Evolutionary conservation across 73 alveolate genomes (phyloP).

Genomic region (Tetrahymena thermophila): DNA sequence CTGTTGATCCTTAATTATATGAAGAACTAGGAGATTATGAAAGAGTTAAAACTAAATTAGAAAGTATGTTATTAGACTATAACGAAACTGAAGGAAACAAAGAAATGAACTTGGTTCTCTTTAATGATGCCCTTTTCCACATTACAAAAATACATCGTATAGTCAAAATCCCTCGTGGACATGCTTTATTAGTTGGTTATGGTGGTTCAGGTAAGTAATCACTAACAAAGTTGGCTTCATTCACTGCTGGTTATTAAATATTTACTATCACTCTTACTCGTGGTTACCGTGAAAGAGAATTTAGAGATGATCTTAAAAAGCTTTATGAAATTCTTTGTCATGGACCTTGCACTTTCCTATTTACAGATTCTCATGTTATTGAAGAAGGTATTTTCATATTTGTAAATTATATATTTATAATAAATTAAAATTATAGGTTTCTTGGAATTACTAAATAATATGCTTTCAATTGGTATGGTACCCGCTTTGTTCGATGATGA

Average conservation of each 20-base stretch:
- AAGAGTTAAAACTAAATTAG: slow-evolving; percentile 79
- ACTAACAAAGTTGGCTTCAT: slow-evolving; percentile 89
- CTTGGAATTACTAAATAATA: slow-evolving; percentile 96
- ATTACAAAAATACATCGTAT: slow-evolving; percentile 95
- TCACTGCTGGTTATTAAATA: slow-evolving; percentile 91
- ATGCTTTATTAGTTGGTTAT: slow-evolving; percentile 93
- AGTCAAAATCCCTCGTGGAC: slow-evolving; percentile 93
- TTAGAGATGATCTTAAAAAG: slow-evolving; percentile 94
- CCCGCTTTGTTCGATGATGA: slow-evolving; percentile 98
- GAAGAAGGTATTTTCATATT: slow-evolving; percentile 73
- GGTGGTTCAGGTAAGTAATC: slow-evolving; percentile 96
- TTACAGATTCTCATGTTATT: slow-evolving; percentile 97
- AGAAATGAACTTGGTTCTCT: slow-evolving; percentile 97
- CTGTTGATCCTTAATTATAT: slow-evolving; percentile 89
- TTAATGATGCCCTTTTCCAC: slow-evolving; percentile 95
- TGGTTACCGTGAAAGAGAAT: slow-evolving; percentile 94
- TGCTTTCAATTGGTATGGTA: slow-evolving; percentile 98
- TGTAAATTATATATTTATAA: no score
- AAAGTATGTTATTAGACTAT: slow-evolving; percentile 88
- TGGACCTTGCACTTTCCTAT: slow-evolving; percentile 93
- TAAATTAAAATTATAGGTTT: slow-evolving; percentile 35
- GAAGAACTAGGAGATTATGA: slow-evolving; percentile 88
- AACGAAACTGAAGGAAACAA: slow-evolving; percentile 80
- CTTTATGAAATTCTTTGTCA: slow-evolving; percentile 83
- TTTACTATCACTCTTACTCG: slow-evolving; percentile 91